Base-by-base conservation (phyloP, 2,329 filamentous ascomycete species). In the Calonectria hongkongensis region DNA sequence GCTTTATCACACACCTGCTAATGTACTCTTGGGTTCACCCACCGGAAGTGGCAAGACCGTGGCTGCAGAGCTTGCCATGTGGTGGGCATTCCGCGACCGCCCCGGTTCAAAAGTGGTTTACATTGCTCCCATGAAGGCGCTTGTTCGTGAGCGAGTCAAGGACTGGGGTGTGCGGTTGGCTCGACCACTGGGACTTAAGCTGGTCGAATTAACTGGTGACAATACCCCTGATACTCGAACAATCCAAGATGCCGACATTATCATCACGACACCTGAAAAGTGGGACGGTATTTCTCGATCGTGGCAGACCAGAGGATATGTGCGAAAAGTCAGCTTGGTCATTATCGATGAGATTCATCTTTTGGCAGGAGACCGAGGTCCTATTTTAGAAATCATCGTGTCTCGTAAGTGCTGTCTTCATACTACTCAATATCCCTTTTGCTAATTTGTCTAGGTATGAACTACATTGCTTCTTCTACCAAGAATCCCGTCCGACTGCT, bases 261-360 rank as follows among this genome's bases (percentile, higher is more conserved):
- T 99, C 79, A 95, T 99, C 79, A 99, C 97, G 0, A 99, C 97
- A 0, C 97, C 97, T n/a, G 97, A 99, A 86, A 99, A 99, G 83
- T 99, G 97, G 97, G 97, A 99, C 82, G 97, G 97, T 90, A 98
- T 99, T 78, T 98, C 95, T 79, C 94, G 97, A 90, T 98, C 95
- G 81, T 99, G 97, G 97, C 96, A 98, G 84, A 98, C 96, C 6
- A 94, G 97, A 91, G 94, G 94, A 73, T 99, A 99, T 78, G 97
- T 99, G 48, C 92, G 95, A 66, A 94, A 98, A 84, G 97, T 99
- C 72, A 96, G 95, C 73, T 87, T 99, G 18, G 97, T 99, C 66
- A 98, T 99, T 74, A 99, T 99, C 77, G 97, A 99, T 80, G 97
- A 99, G 86, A 99, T 99, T 71, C 97, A 99, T 85, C 87, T 99